These are phyloP conservation scores for Debaryomyces nepalensis DNA, from an alignment of 1,139 yeast genomes.

Conservation along the genomic window DNA sequence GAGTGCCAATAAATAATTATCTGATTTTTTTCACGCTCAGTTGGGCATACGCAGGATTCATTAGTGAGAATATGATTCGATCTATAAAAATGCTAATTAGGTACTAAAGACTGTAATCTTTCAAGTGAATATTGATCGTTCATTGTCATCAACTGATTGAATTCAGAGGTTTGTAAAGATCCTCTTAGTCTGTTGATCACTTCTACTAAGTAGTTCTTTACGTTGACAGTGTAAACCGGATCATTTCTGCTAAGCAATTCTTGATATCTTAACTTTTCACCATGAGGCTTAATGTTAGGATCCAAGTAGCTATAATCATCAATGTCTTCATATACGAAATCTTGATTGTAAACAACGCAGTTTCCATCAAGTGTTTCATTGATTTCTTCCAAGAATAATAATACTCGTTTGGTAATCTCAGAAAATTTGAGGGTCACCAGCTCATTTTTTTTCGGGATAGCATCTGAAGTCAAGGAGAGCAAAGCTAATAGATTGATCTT, in stretches of 20 bases:
- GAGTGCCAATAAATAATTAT: background rate
- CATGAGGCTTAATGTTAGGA: slow-evolving; percentile 53
- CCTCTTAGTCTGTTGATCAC: slow-evolving; percentile 27
- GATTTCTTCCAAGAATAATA: slow-evolving; percentile 72
- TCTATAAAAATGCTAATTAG: slow-evolving; percentile 7
- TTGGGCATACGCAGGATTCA: background rate
- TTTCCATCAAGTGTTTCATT: slow-evolving; percentile 64
- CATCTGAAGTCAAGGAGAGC: slow-evolving; percentile 43
- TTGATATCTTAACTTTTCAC: slow-evolving; percentile 62
- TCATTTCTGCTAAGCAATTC: slow-evolving; percentile 51
- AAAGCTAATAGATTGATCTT: slow-evolving; percentile 67
- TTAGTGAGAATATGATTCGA: background rate
- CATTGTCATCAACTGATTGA: slow-evolving; percentile 30
- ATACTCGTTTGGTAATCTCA: slow-evolving; percentile 55
- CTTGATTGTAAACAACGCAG: slow-evolving; percentile 64
- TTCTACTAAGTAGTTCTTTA: slow-evolving; percentile 32
- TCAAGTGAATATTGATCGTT: slow-evolving; percentile 43
- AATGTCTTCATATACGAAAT: slow-evolving; percentile 57
- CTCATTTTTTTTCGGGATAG: slow-evolving; percentile 27
- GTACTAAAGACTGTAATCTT: slow-evolving; percentile 24
- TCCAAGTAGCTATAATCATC: slow-evolving; percentile 54
- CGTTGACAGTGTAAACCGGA: slow-evolving; percentile 61
- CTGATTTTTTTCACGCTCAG: background rate
- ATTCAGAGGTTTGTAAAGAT: slow-evolving; percentile 27
- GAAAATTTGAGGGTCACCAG: slow-evolving; percentile 23